Base-by-base conservation (phyloP, 306 rosid species). In the Casuarina glauca region DNA sequence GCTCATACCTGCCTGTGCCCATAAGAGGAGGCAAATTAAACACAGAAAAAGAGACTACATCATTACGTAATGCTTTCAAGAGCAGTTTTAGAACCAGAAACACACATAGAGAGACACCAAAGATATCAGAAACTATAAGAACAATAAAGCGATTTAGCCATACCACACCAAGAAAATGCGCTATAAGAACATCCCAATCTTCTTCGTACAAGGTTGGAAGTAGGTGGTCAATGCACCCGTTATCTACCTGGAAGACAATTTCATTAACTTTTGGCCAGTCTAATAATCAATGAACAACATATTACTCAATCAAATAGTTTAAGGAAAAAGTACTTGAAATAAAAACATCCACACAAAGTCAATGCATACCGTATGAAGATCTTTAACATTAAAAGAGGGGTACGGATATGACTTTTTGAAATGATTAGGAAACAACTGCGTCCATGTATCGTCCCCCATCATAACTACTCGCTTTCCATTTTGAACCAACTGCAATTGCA, bases 371-470 rank as follows among this genome's bases (percentile, higher is more conserved):
- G 97, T 92, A 50, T 95, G 82, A 76, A 95, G 98, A 87, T 95
- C 98, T 88, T 91, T 95, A 79, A 92, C 98, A 19, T 95, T 95
- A 85, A 95, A 95, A 54, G 98, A 95, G 38, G 98, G 97, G 80
- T 86, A 92, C 9, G 98, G 96, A 82, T 84, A 89, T 0, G 97
- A 85, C 83, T 85, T 89, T 76, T 72, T 82, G 77, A 95, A 95
- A 91, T 92, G 98, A 78, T 76, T 79, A 63, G 98, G 98, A 88
- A 92, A 92, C 90, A 95, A 80, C 57, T 95, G 98, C 8, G 86
- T 86, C 98, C 98, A 95, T n/a, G 98, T 95, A 82, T 95, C 98
- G 77, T 95, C 97, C 74, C 98, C 98, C 98, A 95, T 91, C 98
- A 95, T 92, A 71, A 91, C 93, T 74, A 91, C 93, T 78, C 89